Evolutionary conservation across 2,329 filamentous ascomycete species (phyloP), one percentile per base, ranked within the genome.

Genomic region (Calonectria hawksworthii): DNA sequence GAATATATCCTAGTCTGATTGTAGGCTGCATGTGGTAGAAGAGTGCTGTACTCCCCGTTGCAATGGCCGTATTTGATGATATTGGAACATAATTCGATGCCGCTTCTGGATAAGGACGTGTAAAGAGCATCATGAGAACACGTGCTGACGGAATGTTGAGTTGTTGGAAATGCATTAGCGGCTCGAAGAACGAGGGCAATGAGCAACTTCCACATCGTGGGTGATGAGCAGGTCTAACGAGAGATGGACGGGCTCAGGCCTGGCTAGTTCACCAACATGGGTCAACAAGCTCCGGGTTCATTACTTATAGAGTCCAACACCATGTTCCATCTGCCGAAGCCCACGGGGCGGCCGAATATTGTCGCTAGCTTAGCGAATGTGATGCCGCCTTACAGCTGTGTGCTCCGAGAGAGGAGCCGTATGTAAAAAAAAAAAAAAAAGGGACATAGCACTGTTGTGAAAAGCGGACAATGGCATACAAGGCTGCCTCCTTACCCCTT

Each of bases 41-140:
- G 83, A 14, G 81, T 84, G 64, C 73, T 79, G 52, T 81, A 80
- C 5, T 74, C 75, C 6, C 72, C 72, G 18, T 74, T 68, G 64
- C 80, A 81, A 13, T 77, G 78, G 3, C 50, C 75, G 9, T 71
- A 59, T 44, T 81, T 80, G 8, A 85, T 52, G 26, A 85, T 68
- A 74, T 76, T 79, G 0, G 80, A 82, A 68, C 83, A 85, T 38
- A 84, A 85, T 0, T 76, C 67, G 32, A 73, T 69, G 0, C 81
- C 82, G n/a, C 82, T 73, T 30, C 72, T 68, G 8, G 76, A 54
- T 10, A 85, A 78, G 0, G 83, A 83, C 1, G 80, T 81, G 68
- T 83, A 85, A 13, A 85, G 79, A 4, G 76, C 74, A 64, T 85
- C 83, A 4, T 72, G 78, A 1, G 78, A 76, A 68, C 83, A 85